phyloP scores from a whole-genome alignment of 1,284 basidiomycete species.

The Kwoniella shivajii region DNA sequence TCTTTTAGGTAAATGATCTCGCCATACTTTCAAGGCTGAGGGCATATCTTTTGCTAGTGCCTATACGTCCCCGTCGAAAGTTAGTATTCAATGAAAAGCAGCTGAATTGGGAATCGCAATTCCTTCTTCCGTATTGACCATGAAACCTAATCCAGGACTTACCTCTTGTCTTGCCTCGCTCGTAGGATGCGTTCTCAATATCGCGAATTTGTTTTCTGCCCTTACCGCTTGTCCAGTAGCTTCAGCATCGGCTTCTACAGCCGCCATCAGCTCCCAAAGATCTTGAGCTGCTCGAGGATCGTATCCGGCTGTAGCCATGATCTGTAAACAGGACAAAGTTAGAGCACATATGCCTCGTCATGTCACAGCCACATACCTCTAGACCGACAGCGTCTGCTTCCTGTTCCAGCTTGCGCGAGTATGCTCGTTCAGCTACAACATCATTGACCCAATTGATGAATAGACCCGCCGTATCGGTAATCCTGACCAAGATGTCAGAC shows the following conservation, averaged over 20 bases:
- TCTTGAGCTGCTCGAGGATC: slow-evolving; percentile 56
- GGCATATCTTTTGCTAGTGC: slow-evolving; percentile 51
- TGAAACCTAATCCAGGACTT: neutral
- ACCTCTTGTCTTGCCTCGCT: slow-evolving; percentile 48
- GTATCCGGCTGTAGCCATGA: slow-evolving; percentile 58
- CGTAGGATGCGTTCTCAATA: slow-evolving; percentile 58
- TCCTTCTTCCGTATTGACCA: neutral
- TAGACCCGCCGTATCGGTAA: slow-evolving; percentile 57
- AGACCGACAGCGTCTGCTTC: slow-evolving; percentile 60
- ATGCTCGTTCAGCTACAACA: slow-evolving; percentile 57
- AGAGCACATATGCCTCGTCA: neutral
- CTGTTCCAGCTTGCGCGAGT: slow-evolving; percentile 58
- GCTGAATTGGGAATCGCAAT: neutral
- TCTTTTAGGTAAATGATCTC: slow-evolving; percentile 19
- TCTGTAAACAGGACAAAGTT: slow-evolving; percentile 19
- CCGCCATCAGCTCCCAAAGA: slow-evolving; percentile 58
- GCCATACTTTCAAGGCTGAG: slow-evolving; percentile 52
- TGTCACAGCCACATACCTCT: slow-evolving; percentile 39
- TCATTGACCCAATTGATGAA: slow-evolving; percentile 59
- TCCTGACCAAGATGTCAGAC: slow-evolving; percentile 28
- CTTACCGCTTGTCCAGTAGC: slow-evolving; percentile 36
- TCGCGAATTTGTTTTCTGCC: slow-evolving; percentile 48
- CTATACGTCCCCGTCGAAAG: no score
- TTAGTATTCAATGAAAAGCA: neutral
- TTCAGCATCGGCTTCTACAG: slow-evolving; percentile 55